Percentiles rank a stretch among this genome's conserved stretches.
These are phyloP conservation scores for Striga asiatica DNA, from an alignment of 257 asterid genomes.

Conservation along the genomic window DNA sequence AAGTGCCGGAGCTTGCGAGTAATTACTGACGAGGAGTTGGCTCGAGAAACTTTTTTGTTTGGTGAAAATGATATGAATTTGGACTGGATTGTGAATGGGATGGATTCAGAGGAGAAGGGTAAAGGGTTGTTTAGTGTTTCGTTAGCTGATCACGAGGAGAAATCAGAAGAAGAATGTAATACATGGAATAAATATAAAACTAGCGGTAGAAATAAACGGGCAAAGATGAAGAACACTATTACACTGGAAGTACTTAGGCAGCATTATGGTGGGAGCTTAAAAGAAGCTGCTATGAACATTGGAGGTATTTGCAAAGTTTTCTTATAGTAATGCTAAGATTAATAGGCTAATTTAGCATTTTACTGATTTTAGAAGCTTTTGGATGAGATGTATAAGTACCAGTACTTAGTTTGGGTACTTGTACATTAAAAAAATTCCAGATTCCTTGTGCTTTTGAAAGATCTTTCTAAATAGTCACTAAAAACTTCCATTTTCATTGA, in stretches of 20 bases:
- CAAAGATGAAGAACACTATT: slow-evolving; percentile 59
- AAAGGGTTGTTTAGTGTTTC: slow-evolving; percentile 26
- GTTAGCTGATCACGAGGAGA: too few relatives aligned
- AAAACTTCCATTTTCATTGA: too few relatives aligned
- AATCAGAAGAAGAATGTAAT: too few relatives aligned
- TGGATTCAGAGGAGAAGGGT: slow-evolving; percentile 28
- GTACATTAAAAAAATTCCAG: too few relatives aligned
- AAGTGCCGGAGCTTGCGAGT: slow-evolving; percentile 36
- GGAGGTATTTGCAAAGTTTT: slow-evolving; percentile 48
- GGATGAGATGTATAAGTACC: background rate
- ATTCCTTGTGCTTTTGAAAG: too few relatives aligned
- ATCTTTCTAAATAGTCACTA: too few relatives aligned
- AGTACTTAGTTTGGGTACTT: background rate
- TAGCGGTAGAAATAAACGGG: slow-evolving; percentile 37
- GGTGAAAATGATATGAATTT: slow-evolving; percentile 8
- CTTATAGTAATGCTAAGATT: background rate
- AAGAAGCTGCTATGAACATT: slow-evolving; percentile 73
- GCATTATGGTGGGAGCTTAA: slow-evolving; percentile 66
- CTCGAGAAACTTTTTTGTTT: slow-evolving; percentile 20
- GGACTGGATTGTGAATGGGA: slow-evolving; percentile 20
- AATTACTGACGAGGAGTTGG: slow-evolving; percentile 38
- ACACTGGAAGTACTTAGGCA: slow-evolving; percentile 68
- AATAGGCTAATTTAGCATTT: background rate
- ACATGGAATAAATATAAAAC: too few relatives aligned
- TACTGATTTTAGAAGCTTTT: background rate